Percentiles rank a stretch among this genome's conserved stretches.
Conservation (phyloP, 495 filamentous ascomycete genomes). For the Aspergillus nidulans region DNA sequence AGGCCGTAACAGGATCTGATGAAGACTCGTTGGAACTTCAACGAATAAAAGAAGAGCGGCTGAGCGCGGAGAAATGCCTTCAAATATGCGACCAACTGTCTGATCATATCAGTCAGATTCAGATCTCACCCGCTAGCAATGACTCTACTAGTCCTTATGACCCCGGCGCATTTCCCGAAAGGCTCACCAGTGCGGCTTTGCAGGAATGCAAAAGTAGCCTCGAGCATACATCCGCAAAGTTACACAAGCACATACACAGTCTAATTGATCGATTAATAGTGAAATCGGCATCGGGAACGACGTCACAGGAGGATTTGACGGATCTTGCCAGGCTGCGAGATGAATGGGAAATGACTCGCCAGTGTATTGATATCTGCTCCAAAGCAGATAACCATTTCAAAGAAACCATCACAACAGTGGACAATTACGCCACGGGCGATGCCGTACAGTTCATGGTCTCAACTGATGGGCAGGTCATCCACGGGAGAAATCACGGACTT, state of each 20-base stretch:
- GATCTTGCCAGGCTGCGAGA: constrained; percentile 33
- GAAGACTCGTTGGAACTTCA: constrained; percentile 27
- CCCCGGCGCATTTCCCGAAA: constrained; percentile 23
- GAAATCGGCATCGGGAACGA: constrained; percentile 26
- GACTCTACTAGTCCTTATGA: constrained; percentile 12
- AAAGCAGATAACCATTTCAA: constrained; percentile 29
- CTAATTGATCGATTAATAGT: constrained; percentile 28
- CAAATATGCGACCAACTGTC: constrained; percentile 37
- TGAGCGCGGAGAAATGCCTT: constrained; percentile 41
- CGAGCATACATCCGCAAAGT: constrained; percentile 22
- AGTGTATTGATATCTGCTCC: constrained; percentile 36
- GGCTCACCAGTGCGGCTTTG: constrained; percentile 29
- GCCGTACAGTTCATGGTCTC: constrained; percentile 41
- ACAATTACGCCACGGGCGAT: constrained; percentile 36
- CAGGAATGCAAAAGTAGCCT: constrained; percentile 39
- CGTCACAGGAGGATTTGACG: constrained; percentile 27
- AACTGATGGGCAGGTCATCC: constrained; percentile 30
- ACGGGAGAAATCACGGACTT: constrained; percentile 34
- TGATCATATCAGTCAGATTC: constrained; percentile 31
- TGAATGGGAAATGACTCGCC: constrained; percentile 35
- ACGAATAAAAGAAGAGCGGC: constrained; percentile 34
- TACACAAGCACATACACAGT: constrained; percentile 32
- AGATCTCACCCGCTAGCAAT: constrained; percentile 10
- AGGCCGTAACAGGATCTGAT: constrained; percentile 6
- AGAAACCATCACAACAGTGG: constrained; percentile 31